These are phyloP conservation scores for Gossypium davidsonii DNA, from an alignment of 441 rosid species.

Conservation along the genomic window DNA sequence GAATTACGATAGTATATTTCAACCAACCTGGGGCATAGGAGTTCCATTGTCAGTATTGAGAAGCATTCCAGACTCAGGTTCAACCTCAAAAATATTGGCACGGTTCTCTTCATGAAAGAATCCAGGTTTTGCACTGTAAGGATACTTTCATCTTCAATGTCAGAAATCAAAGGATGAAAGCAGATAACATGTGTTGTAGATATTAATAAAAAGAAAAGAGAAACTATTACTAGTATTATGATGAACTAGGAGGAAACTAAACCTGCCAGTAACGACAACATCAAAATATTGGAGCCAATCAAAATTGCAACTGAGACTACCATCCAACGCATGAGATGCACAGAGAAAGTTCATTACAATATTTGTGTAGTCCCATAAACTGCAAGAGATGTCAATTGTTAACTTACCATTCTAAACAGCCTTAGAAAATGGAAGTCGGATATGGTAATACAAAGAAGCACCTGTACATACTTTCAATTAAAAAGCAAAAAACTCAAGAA, in stretches of 20 bases:
- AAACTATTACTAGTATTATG: neutral
- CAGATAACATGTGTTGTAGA: neutral
- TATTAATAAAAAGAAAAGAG: neutral
- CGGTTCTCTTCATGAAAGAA: constrained; percentile 86
- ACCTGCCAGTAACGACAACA: constrained; percentile 97
- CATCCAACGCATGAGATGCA: constrained; percentile 37
- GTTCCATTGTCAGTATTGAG: constrained; percentile 87
- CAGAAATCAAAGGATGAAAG: constrained; percentile 14
- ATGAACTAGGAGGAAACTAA: constrained; percentile 6
- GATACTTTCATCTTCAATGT: constrained; percentile 3
- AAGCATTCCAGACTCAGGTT: constrained; percentile 78
- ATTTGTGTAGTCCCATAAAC: constrained; percentile 98
- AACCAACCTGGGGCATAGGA: constrained; percentile 80
- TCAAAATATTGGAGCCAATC: constrained; percentile 94
- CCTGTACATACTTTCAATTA: neutral
- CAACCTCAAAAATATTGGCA: constrained; percentile 90
- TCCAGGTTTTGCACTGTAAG: constrained; percentile 83
- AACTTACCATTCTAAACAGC: neutral
- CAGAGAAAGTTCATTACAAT: constrained; percentile 97
- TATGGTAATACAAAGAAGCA: neutral
- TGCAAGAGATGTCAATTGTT: constrained; percentile 33
- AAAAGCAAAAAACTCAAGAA: neutral
- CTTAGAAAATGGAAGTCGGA: neutral
- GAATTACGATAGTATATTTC: neutral
- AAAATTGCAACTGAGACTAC: constrained; percentile 43